A percentile compares a stretch with the other conserved stretches of the same genome.
phyloP scores from a whole-genome alignment of 176 grass and related monocot species.

The Bonia amplexicaulis region DNA sequence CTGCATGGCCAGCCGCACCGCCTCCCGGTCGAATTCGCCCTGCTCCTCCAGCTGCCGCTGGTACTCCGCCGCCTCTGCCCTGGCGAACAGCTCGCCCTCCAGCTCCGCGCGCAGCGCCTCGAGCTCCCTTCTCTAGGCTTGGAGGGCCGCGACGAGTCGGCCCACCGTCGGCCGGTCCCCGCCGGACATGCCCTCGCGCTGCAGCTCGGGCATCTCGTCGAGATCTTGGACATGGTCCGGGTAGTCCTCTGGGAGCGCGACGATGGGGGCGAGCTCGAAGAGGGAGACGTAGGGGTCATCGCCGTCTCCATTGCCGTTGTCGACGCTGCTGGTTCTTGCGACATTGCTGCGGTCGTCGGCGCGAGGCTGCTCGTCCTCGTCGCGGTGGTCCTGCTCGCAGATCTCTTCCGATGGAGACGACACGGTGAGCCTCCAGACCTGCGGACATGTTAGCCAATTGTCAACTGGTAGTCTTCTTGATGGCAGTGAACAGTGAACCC shows the following conservation, averaged over 20 bases:
- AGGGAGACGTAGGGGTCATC: slow-evolving; percentile 24
- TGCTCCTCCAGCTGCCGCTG: slow-evolving; percentile 43
- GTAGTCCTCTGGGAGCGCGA: background rate
- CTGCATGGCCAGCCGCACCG: slow-evolving; percentile 45
- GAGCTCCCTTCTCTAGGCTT: slow-evolving; percentile 9
- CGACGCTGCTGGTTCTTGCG: background rate
- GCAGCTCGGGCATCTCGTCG: background rate
- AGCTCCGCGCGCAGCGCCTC: slow-evolving; percentile 25
- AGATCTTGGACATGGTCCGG: background rate
- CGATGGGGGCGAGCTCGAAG: slow-evolving; percentile 42
- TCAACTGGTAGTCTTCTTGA: background rate
- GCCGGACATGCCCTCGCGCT: background rate
- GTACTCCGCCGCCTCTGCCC: slow-evolving; percentile 22
- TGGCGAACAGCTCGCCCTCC: background rate
- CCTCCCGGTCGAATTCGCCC: slow-evolving; percentile 39
- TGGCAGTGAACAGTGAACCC: background rate
- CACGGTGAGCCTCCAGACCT: slow-evolving; percentile 31
- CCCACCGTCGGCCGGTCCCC: background rate
- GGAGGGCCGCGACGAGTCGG: background rate
- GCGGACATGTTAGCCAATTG: background rate
- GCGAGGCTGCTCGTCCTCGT: background rate
- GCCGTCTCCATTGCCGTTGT: background rate
- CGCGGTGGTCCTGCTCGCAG: slow-evolving; percentile 36
- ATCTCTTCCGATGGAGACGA: slow-evolving; percentile 55
- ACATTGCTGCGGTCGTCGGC: background rate